Base-by-base conservation (phyloP, 768 basidiomycete genomes). In the Vararia minispora region DNA sequence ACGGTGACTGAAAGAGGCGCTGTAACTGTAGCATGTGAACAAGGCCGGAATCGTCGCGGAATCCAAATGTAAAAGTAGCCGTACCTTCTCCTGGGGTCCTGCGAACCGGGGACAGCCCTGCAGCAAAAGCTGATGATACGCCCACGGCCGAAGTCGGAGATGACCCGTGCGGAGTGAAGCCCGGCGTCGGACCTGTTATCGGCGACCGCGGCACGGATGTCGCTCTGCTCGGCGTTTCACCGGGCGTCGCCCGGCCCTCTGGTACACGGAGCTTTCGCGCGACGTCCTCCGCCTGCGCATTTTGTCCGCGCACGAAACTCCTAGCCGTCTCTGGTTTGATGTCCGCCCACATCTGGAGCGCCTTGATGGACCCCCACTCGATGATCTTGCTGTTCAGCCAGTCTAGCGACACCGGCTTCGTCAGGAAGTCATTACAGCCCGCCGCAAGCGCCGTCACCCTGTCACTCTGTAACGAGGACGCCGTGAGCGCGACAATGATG, bases 311-410 rank as follows among this genome's bases (percentile, higher is more conserved):
- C 13, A 65, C 61, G 23, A 71, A 60, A n/a, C 58, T 62, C 48
- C 61, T 66, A 17, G 63, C 69, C 18, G 59, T 63, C 37, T 82
- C 75, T 1, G 83, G 79, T 29, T 79, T 67, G 41, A 80, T 62
- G 53, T 88, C 86, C 9, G 86, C 87, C 80, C 85, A 90, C 83
- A 88, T 89, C 54, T 89, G 85, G 40, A 90, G 54, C 5, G 85
- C 86, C 56, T 90, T 90, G 62, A 99, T 98, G 3, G 89, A 94
- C 0, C 95, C 95, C 95, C 95, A 99, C 58, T 99, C 95, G 44
- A 94, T 87, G 55, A 98, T 92, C 66, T 99, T 99, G 65, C 80
- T 87, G 56, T 97, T 90, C 36, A 99, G 66, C 95, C 95, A 99
- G 31, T 82, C 69, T 21, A 95, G 66, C 6, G 87, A 89, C 22